These are phyloP conservation scores for Penicillium sp. DNA, from an alignment of 2,329 filamentous ascomycete species.

Conservation along the genomic window DNA sequence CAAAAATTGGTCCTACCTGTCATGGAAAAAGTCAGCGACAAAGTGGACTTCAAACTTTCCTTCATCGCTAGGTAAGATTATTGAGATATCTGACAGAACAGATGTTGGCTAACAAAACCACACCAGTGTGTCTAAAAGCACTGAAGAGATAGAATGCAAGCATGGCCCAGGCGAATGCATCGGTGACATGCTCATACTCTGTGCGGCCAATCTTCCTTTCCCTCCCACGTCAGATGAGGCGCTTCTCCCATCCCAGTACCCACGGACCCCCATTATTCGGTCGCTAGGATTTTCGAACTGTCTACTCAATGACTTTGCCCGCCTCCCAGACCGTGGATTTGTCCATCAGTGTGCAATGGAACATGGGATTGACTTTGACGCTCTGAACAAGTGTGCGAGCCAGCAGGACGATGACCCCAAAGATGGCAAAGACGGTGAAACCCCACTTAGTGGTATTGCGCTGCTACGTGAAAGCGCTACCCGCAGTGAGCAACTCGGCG, in stretches of 20 bases:
- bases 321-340: slow-evolving; percentile 74
- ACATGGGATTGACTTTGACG: slow-evolving; percentile 78
- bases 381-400: slow-evolving; percentile 76
- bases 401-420: slow-evolving; percentile 67
- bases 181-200: slow-evolving; percentile 92
- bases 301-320: slow-evolving; percentile 67
- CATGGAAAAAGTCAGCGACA: slow-evolving; percentile 76
- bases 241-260: slow-evolving; percentile 50
- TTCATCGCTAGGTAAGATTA: slow-evolving; percentile 73
- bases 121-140: slow-evolving; percentile 59
- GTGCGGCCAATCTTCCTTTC: slow-evolving; percentile 66
- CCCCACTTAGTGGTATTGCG: slow-evolving; percentile 51
- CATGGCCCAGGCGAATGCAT: slow-evolving; percentile 89
- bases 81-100: neutral
- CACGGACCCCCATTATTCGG: slow-evolving; percentile 68
- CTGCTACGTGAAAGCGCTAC: slow-evolving; percentile 47
- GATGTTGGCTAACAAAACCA: slow-evolving; percentile 6
- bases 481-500: slow-evolving; percentile 57
- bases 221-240: slow-evolving; percentile 24
- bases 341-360: slow-evolving; percentile 86
- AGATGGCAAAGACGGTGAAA: slow-evolving; percentile 55
- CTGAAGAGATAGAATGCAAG: slow-evolving; percentile 81
- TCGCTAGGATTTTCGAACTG: slow-evolving; percentile 94
- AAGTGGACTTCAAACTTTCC: slow-evolving; percentile 86
- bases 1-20: slow-evolving; percentile 74